Percentiles rank a stretch among this genome's conserved stretches.
Evolutionary conservation across 768 basidiomycete genomes (phyloP).

Genomic region (Leccinum aurantiacum): DNA sequence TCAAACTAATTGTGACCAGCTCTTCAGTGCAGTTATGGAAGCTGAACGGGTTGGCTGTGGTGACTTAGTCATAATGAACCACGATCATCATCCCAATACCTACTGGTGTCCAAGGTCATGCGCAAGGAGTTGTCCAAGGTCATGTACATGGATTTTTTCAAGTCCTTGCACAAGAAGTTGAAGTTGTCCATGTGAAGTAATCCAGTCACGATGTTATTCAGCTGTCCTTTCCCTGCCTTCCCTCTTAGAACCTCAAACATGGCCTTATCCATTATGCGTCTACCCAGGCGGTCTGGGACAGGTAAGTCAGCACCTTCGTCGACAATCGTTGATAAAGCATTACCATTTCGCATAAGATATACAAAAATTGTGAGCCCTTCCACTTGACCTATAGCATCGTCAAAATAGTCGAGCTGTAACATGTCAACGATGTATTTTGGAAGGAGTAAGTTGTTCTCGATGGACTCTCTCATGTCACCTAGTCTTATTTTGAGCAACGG

Average conservation of each 20-base stretch:
- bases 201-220: not conserved
- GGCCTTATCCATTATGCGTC: no score
- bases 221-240: slow-evolving; percentile 2
- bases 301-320: not conserved
- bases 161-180: no score
- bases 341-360: slow-evolving; percentile 22
- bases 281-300: not conserved
- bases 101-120: no score
- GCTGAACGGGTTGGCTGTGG: not conserved
- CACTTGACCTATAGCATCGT: slow-evolving; percentile 23
- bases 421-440: slow-evolving; percentile 17
- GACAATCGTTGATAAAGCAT: not conserved
- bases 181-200: no score
- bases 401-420: slow-evolving; percentile 23
- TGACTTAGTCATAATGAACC: not conserved
- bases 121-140: no score
- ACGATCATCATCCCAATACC: no score
- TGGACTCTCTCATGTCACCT: slow-evolving; percentile 15
- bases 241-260: slow-evolving; percentile 8
- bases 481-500: not conserved
- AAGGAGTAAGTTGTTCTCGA: slow-evolving; percentile 5
- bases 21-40: no score
- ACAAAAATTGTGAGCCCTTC: slow-evolving; percentile 27
- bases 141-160: no score
- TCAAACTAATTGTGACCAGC: no score